Evolutionary conservation across 768 basidiomycete species (phyloP), one percentile per base, ranked within the genome.

Genomic region (Mrakia hoshinonis): DNA sequence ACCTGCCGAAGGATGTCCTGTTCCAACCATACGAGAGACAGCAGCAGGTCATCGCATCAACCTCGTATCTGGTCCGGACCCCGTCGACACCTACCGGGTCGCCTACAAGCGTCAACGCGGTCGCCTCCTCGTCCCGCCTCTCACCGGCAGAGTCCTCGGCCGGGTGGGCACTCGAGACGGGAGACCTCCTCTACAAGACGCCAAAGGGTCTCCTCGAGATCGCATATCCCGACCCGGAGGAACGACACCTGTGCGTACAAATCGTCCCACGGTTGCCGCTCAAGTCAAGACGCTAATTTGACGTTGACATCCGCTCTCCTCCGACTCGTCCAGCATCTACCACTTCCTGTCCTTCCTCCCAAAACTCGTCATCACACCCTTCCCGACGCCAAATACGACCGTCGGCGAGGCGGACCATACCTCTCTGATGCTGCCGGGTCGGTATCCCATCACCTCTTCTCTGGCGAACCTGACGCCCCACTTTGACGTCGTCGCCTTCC

Each of bases 321-420:
- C n/a, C n/a, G n/a, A n/a, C n/a, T n/a, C n/a, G n/a, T n/a, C 26
- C 11, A 60, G 58, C n/a, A 61, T 61, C 31, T 22, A 65, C 63
- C 63, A 49, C 48, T 47, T 65, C 43, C 29, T 65, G 2, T 18
- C 43, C n/a, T 39, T 46, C 43, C 39, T 65, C 13, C 48, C 63
- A 22, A 65, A 65, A 24, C 63, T 65, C 46, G 26, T 46, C 20
- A 47, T 39, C 26, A 48, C 46, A 26, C 20, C 48, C 43, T 24
- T 26, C 6, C 1, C 26, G 13, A 34, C 24, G 5, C 10, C 36
- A 43, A 51, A 13, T 10, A 47, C 31, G 6, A 51, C 26, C 47
- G 22, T 29, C 48, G 20, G 31, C 29, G 5, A 22, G 22, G 43
- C 12, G 13, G 26, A 43, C 24, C 3, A 3, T 15, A 18, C 39